These are phyloP conservation scores for Apodospora peruviana DNA, from an alignment of 495 filamentous ascomycete species.

Conservation along the genomic window DNA sequence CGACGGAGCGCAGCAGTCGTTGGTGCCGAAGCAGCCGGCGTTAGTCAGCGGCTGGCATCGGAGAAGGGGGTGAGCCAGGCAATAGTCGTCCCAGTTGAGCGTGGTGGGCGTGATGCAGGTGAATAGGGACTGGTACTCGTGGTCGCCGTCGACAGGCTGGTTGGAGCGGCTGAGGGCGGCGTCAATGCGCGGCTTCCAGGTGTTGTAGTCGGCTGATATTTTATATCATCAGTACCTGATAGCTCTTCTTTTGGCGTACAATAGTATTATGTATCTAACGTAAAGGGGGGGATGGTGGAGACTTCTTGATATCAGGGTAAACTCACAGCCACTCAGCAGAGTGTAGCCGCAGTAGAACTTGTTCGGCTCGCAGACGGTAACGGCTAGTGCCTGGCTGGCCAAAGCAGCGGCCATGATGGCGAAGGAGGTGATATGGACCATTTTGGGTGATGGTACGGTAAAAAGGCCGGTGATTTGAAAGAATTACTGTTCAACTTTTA, in stretches of 20 bases:
- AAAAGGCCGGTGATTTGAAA: no score
- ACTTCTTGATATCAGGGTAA: no score
- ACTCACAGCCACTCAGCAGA: neutral
- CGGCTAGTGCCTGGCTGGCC: constrained; percentile 1
- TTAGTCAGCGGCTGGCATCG: constrained; percentile 4
- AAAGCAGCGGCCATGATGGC: neutral
- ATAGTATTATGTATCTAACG: no score
- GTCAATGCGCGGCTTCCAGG: constrained; percentile 8
- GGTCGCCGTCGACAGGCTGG: neutral
- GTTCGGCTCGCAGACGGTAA: constrained; percentile 1
- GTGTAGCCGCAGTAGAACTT: constrained; percentile 8
- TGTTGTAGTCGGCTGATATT: neutral
- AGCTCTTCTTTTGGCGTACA: no score
- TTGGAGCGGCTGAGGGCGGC: constrained; percentile 1
- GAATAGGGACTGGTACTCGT: constrained; percentile 7
- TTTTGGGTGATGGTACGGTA: neutral
- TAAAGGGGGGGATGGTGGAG: no score
- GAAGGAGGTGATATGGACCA: constrained; percentile 7
- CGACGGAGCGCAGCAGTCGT: constrained; percentile 5
- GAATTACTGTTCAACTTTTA: no score
- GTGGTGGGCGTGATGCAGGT: constrained; percentile 1
- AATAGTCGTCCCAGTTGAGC: constrained; percentile 1
- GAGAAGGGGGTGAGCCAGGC: neutral
- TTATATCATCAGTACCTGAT: no score
- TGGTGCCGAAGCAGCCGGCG: neutral